Evolutionary conservation across 805 yeast species (phyloP), one percentile per base, ranked within the genome.

Genomic region (Candida jianshihensis): DNA sequence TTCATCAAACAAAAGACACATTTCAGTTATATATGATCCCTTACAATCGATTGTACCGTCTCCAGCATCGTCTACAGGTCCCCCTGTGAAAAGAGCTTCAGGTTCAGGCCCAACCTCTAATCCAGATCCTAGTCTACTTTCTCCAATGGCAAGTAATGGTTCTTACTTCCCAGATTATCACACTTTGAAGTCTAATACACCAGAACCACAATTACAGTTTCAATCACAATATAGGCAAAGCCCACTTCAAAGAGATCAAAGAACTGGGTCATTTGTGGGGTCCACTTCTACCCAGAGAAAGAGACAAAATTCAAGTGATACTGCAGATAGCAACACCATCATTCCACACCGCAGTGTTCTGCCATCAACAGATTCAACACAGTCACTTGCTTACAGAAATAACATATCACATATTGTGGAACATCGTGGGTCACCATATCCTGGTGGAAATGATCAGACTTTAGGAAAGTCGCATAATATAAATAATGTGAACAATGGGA

Each of bases 11-110:
- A 35, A 51, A 8, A 42, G 59, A 38, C 42, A 47, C 20, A 39
- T 51, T 49, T 53, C 57, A 4, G 35, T 54, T 9, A 21, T 52
- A 3, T 51, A 45, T 36, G 58, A 53, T 34, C 58, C 58, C 6
- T 38, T 53, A 11, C 56, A 51, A 24, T 43, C 51, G 3, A 38
- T 34, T 16, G 31, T 20, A 10, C 21, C 19, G 10, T 8, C 16
- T 11, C 20, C 6, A 17, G 14, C 1, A n/a, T 29, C 3, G 6
- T 43, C 56, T 5, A 51, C 54, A 4, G 41, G 48, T 1, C 28
- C 36, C 13, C 11, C 43, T 2, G 19, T 42, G 4, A 14, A 35
- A 1, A 43, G 7, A 24, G 13, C 37, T 29, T 39, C 48, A 34
- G 39, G 41, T 3, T 51, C 57, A 2, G 22, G 37, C 2, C 37